A percentile compares a stretch with the other conserved stretches of the same genome.
Conservation (phyloP, 176 grass and related monocot species). For the Eremochloa ophiuroides region DNA sequence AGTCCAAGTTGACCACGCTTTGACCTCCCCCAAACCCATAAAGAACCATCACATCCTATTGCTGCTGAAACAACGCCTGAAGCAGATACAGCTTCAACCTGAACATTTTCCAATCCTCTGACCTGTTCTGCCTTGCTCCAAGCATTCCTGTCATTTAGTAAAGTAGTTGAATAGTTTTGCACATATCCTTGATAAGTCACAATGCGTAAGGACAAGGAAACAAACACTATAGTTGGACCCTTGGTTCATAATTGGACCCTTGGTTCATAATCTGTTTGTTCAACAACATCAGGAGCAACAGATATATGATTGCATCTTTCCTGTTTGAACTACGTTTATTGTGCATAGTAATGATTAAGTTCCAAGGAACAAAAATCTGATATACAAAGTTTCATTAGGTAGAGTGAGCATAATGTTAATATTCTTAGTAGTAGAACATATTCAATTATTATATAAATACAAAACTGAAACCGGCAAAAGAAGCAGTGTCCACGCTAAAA, state of each 20-base stretch:
- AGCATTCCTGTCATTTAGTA: conserved; percentile 47
- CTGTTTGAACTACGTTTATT: not conserved
- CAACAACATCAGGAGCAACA: not conserved
- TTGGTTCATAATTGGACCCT: too few relatives aligned
- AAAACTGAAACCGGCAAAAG: not conserved
- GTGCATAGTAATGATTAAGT: not conserved
- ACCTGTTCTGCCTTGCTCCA: conserved; percentile 74
- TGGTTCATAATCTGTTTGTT: not conserved
- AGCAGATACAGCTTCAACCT: conserved; percentile 62
- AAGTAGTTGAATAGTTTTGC: not conserved
- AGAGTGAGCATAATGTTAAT: not conserved
- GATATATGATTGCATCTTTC: not conserved
- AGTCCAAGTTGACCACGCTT: conserved; percentile 93
- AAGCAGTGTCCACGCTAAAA: not conserved
- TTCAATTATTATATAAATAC: not conserved
- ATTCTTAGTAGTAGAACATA: not conserved
- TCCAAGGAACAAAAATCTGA: not conserved
- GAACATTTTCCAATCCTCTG: conserved; percentile 69
- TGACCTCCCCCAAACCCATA: conserved; percentile 90
- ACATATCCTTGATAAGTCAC: not conserved
- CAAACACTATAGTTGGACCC: too few relatives aligned
- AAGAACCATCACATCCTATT: conserved; percentile 66
- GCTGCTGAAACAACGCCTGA: conserved; percentile 85
- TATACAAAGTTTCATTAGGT: not conserved
- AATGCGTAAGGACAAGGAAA: not conserved